A percentile compares a stretch with the other conserved stretches of the same genome.
These are phyloP conservation scores for Abortiporus biennis DNA, from an alignment of 1,284 basidiomycete genomes.

Conservation along the genomic window DNA sequence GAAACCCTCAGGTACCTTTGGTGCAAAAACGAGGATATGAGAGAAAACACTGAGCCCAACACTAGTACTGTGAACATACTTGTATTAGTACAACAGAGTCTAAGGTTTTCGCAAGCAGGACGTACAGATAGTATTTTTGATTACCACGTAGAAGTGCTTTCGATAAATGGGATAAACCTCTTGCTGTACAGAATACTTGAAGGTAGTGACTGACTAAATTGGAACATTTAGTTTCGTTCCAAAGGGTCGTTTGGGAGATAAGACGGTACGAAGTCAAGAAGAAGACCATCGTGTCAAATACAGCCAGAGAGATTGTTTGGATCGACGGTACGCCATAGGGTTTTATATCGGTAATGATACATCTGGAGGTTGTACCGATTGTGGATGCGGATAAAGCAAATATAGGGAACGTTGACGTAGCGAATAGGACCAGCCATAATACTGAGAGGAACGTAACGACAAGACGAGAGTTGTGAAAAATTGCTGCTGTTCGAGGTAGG, in stretches of 20 bases:
- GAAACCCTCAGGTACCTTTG: not conserved
- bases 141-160: not conserved
- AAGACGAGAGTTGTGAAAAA: not conserved
- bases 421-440: not conserved
- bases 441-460: not conserved
- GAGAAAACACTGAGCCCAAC: not conserved
- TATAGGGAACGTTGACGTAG: not conserved
- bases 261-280: not conserved
- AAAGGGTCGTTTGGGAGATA: not conserved
- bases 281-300: conserved; percentile 2
- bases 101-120: not conserved
- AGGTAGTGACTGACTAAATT: not conserved
- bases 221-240: not conserved
- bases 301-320: not conserved
- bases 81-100: no score
- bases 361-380: not conserved
- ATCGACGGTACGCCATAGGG: no score
- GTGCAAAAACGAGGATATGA: not conserved
- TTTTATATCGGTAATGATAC: not conserved
- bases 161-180: not conserved
- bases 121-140: conserved; percentile 1
- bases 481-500: not conserved
- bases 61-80: no score
- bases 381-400: not conserved
- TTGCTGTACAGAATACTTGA: not conserved